phyloP scores from a whole-genome alignment of 2,329 filamentous ascomycete genomes.

The Didymella pinodella region DNA sequence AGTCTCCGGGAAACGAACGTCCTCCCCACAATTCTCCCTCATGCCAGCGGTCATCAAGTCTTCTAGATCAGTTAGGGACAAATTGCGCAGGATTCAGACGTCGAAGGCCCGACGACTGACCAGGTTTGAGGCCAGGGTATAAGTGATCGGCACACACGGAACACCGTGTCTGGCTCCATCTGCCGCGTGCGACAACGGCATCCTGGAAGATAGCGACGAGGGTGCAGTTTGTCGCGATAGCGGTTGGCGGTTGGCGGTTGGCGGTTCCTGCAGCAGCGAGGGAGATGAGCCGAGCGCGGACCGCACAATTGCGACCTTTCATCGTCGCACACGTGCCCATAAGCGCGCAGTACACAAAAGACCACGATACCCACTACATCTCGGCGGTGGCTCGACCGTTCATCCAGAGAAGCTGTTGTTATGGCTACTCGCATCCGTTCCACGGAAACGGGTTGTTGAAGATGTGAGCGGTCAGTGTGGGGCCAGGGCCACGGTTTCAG shows the following conservation, averaged over 20 bases:
- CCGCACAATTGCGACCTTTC: background rate
- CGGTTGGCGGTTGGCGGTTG: conserved; percentile 19
- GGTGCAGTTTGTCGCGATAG: conserved; percentile 14
- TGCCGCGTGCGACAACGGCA: conserved; percentile 35
- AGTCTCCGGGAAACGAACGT: conserved; percentile 35
- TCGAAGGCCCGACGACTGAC: conserved; percentile 19
- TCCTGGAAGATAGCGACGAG: conserved; percentile 36
- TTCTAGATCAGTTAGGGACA: conserved; percentile 44
- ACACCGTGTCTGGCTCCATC: conserved; percentile 33
- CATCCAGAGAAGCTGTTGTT: background rate
- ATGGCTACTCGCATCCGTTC: conserved; percentile 28
- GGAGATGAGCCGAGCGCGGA: conserved; percentile 12
- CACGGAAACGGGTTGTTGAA: conserved; percentile 9
- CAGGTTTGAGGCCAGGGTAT: conserved; percentile 20
- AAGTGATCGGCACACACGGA: conserved; percentile 21
- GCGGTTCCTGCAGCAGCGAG: conserved; percentile 1
- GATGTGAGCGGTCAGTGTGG: conserved; percentile 21
- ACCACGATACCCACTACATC: background rate
- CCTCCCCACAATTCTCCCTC: conserved; percentile 37
- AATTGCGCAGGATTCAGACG: conserved; percentile 44
- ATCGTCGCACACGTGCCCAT: background rate
- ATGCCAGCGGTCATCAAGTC: conserved; percentile 42
- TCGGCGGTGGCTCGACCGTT: background rate
- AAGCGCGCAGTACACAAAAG: background rate
- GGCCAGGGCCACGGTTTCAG: conserved; percentile 42